Evolutionary conservation across 163 green algal species (phyloP).

Genomic region (Chloroidium sp.): DNA sequence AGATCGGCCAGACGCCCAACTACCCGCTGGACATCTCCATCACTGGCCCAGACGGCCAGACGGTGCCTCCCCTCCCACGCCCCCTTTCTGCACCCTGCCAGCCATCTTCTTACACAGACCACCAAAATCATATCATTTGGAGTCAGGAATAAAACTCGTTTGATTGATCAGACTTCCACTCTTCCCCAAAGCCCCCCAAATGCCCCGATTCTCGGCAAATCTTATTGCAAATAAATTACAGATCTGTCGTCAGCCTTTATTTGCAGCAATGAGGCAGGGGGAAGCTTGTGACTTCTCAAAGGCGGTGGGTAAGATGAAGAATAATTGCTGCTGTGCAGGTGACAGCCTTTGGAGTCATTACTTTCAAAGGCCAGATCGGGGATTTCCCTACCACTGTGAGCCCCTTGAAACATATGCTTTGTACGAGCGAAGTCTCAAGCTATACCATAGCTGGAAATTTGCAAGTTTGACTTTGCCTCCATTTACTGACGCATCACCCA

Average conservation of each 20-base stretch:
- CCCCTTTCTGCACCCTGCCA: too few species aligned
- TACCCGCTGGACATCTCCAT: slow-evolving; percentile 19
- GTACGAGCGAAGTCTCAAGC: too few species aligned
- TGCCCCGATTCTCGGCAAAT: background rate
- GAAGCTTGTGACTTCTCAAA: background rate
- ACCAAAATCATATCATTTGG: background rate
- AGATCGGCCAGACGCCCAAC: slow-evolving; percentile 20
- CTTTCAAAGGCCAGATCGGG: background rate
- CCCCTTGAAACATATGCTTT: too few species aligned
- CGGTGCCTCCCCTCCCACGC: background rate
- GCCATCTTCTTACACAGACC: background rate
- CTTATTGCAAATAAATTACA: background rate
- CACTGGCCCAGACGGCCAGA: slow-evolving; percentile 1
- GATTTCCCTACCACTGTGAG: slow-evolving; percentile 5
- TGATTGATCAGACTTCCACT: background rate
- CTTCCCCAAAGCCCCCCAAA: too few species aligned
- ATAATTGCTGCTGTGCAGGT: background rate
- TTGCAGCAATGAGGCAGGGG: background rate
- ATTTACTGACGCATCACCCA: too few species aligned
- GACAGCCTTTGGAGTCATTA: slow-evolving; percentile 1
- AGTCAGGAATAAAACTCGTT: background rate
- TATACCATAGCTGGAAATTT: too few species aligned
- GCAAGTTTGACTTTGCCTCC: too few species aligned
- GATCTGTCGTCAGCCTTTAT: background rate
- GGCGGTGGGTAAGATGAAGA: too few species aligned